Base-by-base conservation (phyloP, 2,329 filamentous ascomycete species). In the Dothideomycetes sp. region DNA sequence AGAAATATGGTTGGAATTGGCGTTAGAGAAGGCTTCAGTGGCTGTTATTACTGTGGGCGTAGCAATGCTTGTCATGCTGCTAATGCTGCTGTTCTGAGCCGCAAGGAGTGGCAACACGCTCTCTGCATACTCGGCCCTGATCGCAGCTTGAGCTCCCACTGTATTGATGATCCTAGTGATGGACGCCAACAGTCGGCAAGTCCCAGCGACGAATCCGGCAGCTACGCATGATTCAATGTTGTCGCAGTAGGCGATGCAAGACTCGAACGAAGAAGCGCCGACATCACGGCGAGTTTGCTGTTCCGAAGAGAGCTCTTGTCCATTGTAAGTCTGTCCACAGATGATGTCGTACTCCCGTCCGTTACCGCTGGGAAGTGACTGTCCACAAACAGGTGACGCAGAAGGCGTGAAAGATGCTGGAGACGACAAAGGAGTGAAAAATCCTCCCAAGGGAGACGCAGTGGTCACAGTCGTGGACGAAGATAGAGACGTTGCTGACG, bases 261-360 rank as follows among this genome's bases (percentile, higher is more conserved):
- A 24, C 16, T 41, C 18, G 12, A 45, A 34, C 5, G 43, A 31
- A 13, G 20, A 6, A n/a, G 9, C 30, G 29, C n/a, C 22, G 15
- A 27, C 15, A 10, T 42, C 28, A 17, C 32, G 39, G 3, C 32
- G 39, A 7, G 18, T 24, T 18, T 30, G 20, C 13, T n/a, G 13
- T n/a, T 23, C 7, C 12, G 23, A 17, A 11, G 24, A 18, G 8
- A 42, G 32, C 11, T 35, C 27, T 3, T 36, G 27, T 29, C 40
- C 40, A n/a, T 17, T 32, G 18, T 24, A 37, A 9, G 32, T 43
- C 13, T 43, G 40, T 9, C 40, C 40, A n/a, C 40, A 43, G 10
- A 27, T 28, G 20, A 43, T 25, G 7, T 36, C 24, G 6, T 43
- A 43, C 11, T 33, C n/a, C 6, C 29, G 27, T 28, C 37, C 37